phyloP scores from a whole-genome alignment of 306 rosid species.

The Begonia masoniana region DNA sequence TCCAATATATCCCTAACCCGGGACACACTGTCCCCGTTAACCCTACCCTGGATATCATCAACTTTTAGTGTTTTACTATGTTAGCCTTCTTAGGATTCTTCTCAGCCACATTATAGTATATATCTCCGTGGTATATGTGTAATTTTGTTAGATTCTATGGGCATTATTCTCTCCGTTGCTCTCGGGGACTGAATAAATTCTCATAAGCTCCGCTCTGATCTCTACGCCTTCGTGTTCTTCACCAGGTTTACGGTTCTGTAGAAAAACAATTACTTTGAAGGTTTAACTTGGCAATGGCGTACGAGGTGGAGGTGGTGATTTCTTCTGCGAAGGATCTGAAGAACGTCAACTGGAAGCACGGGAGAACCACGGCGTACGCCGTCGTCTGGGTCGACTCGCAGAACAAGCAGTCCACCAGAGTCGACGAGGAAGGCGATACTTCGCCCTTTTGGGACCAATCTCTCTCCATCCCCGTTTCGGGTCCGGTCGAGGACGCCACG shows the following conservation, averaged over 20 bases:
- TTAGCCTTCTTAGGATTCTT: not conserved
- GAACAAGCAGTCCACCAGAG: conserved; percentile 30
- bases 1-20: not conserved
- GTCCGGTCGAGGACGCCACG: conserved; percentile 38
- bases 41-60: not conserved
- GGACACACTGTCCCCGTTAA: not conserved
- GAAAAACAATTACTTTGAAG: not conserved
- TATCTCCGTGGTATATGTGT: too few species aligned
- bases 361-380: conserved; percentile 50
- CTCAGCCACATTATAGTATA: not conserved
- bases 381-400: conserved; percentile 74
- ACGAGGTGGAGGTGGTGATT: conserved; percentile 45
- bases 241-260: not conserved
- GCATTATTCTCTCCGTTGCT: too few species aligned
- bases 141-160: too few species aligned
- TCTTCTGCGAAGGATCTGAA: conserved; percentile 46
- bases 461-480: conserved; percentile 30
- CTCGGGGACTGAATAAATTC: too few species aligned
- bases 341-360: conserved; percentile 88
- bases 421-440: conserved; percentile 48
- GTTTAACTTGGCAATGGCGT: conserved; percentile 26
- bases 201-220: not conserved
- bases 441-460: conserved; percentile 62
- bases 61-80: not conserved
- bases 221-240: not conserved